Evolutionary conservation across 257 asterid genomes (phyloP).

Genomic region (Coffea canephora): DNA sequence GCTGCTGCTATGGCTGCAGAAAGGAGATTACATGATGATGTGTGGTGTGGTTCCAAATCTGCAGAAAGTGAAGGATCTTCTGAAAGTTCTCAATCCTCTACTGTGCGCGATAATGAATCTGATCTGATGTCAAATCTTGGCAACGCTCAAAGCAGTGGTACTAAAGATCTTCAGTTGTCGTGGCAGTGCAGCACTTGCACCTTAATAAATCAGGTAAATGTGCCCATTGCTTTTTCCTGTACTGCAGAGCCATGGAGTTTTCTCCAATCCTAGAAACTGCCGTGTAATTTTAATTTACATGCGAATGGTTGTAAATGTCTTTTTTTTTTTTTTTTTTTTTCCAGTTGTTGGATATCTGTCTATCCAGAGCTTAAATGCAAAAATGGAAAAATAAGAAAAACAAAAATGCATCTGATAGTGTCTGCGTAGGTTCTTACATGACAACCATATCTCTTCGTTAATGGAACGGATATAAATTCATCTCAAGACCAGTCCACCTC

Average conservation of each 20-base stretch:
- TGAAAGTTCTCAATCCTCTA: slow-evolving; percentile 29
- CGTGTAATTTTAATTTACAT: not conserved
- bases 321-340: not conserved
- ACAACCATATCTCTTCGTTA: slow-evolving; percentile 1
- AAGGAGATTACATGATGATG: slow-evolving; percentile 74
- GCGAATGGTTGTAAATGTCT: not conserved
- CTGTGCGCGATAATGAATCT: slow-evolving; percentile 11
- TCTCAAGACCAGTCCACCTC: not conserved
- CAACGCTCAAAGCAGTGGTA: slow-evolving; percentile 23
- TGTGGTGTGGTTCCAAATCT: slow-evolving; percentile 78
- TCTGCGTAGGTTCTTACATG: not conserved
- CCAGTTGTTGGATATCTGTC: not conserved
- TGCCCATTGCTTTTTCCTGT: slow-evolving; percentile 4
- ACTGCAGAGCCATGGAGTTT: not conserved
- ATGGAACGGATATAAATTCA: not conserved
- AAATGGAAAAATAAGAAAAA: not conserved
- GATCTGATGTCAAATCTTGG: slow-evolving; percentile 23
- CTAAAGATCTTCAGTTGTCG: slow-evolving; percentile 26
- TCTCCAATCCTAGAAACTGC: not conserved
- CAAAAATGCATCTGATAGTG: too few relatives aligned
- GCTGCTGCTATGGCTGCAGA: slow-evolving; percentile 99
- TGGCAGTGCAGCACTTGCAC: slow-evolving; percentile 74
- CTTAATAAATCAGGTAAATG: slow-evolving; percentile 56
- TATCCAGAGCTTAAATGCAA: not conserved
- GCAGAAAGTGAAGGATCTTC: slow-evolving; percentile 42